phyloP scores from a whole-genome alignment of 2,329 filamentous ascomycete genomes.

The Ceratocystis huliohia region DNA sequence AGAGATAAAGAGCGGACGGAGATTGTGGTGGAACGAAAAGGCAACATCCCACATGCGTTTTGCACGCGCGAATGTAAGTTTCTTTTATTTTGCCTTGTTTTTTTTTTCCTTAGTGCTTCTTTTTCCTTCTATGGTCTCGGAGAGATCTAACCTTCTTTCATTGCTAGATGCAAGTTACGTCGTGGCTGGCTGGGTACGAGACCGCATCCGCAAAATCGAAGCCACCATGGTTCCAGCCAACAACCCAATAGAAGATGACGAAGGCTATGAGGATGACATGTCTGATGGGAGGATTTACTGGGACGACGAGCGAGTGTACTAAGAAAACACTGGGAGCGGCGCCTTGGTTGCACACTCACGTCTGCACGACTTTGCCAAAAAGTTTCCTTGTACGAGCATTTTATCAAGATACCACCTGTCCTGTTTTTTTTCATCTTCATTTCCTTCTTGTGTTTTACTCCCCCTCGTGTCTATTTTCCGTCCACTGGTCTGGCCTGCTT shows the following conservation, averaged over 20 bases:
- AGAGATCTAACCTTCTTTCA: neutral
- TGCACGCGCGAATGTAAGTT: conserved; percentile 34
- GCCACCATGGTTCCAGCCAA: conserved; percentile 18
- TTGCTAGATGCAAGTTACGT: conserved; percentile 18
- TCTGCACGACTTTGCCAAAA: neutral
- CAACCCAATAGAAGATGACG: conserved; percentile 14
- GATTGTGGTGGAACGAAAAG: conserved; percentile 41
- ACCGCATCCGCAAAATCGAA: conserved; percentile 21
- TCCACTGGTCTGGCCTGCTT: neutral
- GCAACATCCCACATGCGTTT: conserved; percentile 47
- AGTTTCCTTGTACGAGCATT: neutral
- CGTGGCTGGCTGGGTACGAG: conserved; percentile 20
- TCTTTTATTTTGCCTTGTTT: neutral
- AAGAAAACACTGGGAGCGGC: neutral
- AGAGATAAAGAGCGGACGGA: conserved; percentile 31
- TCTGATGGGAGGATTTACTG: conserved; percentile 21
- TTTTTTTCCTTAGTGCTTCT: neutral
- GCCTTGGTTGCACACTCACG: neutral
- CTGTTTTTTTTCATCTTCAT: neutral
- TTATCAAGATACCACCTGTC: conserved; percentile 9
- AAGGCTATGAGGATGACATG: conserved; percentile 18
- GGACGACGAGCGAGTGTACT: conserved; percentile 21
- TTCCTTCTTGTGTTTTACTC: neutral
- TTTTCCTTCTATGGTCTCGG: conserved; percentile 8
- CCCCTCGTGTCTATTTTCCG: neutral